Evolutionary conservation across 1,139 yeast genomes (phyloP).

Genomic region (Diutina pseudorugosa): DNA sequence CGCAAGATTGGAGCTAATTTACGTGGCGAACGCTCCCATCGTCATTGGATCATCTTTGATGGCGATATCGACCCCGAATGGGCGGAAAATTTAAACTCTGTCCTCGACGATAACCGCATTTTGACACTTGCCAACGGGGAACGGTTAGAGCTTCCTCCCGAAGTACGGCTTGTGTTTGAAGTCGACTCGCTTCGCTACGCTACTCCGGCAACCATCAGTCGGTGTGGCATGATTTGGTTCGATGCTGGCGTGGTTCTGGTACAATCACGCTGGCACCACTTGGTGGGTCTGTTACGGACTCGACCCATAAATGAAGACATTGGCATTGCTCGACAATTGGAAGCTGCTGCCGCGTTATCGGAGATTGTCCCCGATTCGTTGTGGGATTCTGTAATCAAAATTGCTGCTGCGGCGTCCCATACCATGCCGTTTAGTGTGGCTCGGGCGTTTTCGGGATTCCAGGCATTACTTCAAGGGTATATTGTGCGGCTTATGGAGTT

Average conservation of each 20-base stretch:
- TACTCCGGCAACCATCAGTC: constrained; percentile 84
- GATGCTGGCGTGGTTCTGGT: constrained; percentile 20
- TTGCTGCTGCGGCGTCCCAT: not conserved
- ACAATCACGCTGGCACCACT: constrained; percentile 8
- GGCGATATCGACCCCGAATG: constrained; percentile 93
- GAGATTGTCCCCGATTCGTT: not conserved
- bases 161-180: constrained; percentile 64
- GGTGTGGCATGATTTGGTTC: constrained; percentile 87
- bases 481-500: not conserved
- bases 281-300: not conserved
- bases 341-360: not conserved
- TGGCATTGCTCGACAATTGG: not conserved
- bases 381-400: not conserved
- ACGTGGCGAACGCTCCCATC: constrained; percentile 44
- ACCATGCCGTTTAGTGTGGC: not conserved
- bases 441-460: not conserved
- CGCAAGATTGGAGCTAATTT: constrained; percentile 47
- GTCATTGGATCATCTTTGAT: constrained; percentile 77
- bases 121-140: constrained; percentile 88
- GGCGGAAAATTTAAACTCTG: constrained; percentile 88
- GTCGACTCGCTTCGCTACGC: constrained; percentile 54
- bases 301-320: not conserved
- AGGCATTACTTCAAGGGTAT: not conserved
- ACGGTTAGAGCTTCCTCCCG: constrained; percentile 53
- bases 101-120: constrained; percentile 74